These are phyloP conservation scores for Botryotinia calthae DNA, from an alignment of 2,329 filamentous ascomycete genomes.

Conservation along the genomic window DNA sequence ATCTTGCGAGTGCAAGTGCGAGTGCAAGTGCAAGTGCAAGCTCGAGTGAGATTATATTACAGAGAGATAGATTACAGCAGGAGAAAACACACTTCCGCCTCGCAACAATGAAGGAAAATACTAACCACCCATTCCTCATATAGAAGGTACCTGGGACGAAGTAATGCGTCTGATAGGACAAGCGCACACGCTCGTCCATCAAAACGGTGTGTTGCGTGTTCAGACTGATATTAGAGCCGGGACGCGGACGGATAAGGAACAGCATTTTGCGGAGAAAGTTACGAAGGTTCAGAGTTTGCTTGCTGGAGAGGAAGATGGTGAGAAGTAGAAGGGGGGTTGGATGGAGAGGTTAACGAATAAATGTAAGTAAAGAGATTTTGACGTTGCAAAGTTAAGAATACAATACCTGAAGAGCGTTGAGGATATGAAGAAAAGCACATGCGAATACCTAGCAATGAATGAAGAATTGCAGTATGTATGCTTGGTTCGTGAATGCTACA, in stretches of 20 bases:
- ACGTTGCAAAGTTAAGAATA: neutral
- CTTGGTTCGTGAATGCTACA: neutral
- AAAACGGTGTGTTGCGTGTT: constrained; percentile 73
- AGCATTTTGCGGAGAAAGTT: constrained; percentile 38
- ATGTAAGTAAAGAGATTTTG: neutral
- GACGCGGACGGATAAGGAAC: constrained; percentile 45
- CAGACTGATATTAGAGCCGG: constrained; percentile 88
- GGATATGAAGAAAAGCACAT: neutral
- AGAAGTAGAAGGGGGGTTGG: neutral
- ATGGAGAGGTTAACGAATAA: neutral
- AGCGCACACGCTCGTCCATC: constrained; percentile 74
- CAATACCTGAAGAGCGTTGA: neutral
- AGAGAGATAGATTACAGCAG: neutral
- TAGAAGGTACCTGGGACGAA: constrained; percentile 88
- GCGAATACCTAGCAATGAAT: neutral
- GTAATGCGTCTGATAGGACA: constrained; percentile 85
- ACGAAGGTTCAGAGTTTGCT: constrained; percentile 37
- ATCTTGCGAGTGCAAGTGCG: neutral
- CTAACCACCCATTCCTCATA: neutral
- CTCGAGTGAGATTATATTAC: neutral
- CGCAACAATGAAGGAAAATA: neutral
- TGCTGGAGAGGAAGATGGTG: constrained; percentile 26
- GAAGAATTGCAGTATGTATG: neutral
- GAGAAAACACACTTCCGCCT: neutral
- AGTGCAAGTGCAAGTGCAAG: neutral